Evolutionary conservation across 2,329 filamentous ascomycete genomes (phyloP), one percentile per base, ranked within the genome.

Genomic region (Sclerotinia sclerotiorum): DNA sequence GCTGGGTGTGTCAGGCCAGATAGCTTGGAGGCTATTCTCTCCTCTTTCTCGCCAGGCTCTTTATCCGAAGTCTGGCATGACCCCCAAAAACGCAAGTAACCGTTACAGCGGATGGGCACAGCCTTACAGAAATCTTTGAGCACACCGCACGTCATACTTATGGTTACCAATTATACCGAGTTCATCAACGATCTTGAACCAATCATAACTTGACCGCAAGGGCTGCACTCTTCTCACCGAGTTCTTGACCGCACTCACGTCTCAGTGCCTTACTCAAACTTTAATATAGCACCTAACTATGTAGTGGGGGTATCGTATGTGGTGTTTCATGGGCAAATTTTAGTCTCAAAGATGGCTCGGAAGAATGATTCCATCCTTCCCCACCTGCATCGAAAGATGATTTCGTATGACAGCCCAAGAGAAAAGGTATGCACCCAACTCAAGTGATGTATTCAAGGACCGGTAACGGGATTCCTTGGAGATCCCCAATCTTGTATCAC

Each of bases 401-500:
- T 29, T 52, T 46, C 44, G 56, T 62, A 39, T 35, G 15, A 48
- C 48, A 44, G 48, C 48, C 32, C 32, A 54, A 62, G 42, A 67
- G 19, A 67, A 62, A 19, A 39, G 7, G 29, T 13, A 48, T 48
- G 32, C 39, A 54, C 35, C 32, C 61, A 55, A 65, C 42, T 42
- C 8, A 42, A 48, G 21, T 65, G 63, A n/a, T 64, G 32, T 21
- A 64, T 10, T 17, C 35, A 54, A 44, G 27, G 32, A 54, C 32
- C 54, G 61, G 61, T 29, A 64, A 64, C 54, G 21, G 29, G 32
- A 48, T 49, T 24, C n/a, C 54, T 57, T 61, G 58, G 35, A 69
- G 70, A 68, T 69, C n/a, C 44, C 48, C 32, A 52, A 70, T 71
- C 68, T 72, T 65, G 71, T 72, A 65, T 67, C 57, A 71, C 68